These are phyloP conservation scores for Penicillium sp. DNA, from an alignment of 2,329 filamentous ascomycete genomes.

Conservation along the genomic window DNA sequence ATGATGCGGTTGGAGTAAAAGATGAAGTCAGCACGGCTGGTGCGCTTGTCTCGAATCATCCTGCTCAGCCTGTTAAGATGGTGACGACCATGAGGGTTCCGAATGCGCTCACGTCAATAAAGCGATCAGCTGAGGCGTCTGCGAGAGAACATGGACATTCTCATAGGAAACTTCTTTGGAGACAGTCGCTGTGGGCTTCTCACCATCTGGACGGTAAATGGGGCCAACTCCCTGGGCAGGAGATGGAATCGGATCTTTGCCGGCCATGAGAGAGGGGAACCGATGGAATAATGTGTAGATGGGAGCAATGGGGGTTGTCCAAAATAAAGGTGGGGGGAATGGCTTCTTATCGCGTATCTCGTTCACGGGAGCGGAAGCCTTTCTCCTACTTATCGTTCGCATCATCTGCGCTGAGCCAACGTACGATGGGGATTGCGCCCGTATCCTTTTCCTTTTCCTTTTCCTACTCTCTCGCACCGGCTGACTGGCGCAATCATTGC, in stretches of 20 bases:
- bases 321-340: slow-evolving; percentile 1
- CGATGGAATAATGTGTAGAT: slow-evolving; percentile 9
- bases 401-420: no score
- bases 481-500: no score
- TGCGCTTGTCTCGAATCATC: slow-evolving; percentile 90
- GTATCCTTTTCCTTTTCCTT: no score
- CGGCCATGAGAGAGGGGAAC: slow-evolving; percentile 17
- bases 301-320: neutral
- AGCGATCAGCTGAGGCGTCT: slow-evolving; percentile 95
- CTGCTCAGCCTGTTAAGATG: slow-evolving; percentile 45
- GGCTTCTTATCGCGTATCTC: slow-evolving; percentile 1
- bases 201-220: slow-evolving; percentile 65
- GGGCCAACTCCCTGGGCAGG: slow-evolving; percentile 69
- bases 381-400: no score
- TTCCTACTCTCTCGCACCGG: no score
- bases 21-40: slow-evolving; percentile 91
- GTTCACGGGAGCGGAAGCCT: neutral
- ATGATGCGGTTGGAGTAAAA: slow-evolving; percentile 99
- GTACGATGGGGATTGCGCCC: no score
- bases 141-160: slow-evolving; percentile 83
- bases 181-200: slow-evolving; percentile 82
- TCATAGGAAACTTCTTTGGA: slow-evolving; percentile 74
- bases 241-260: slow-evolving; percentile 32
- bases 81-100: slow-evolving; percentile 3
- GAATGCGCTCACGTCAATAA: slow-evolving; percentile 75